Conservation (phyloP, 2,329 filamentous ascomycete species). For the Aspergillus unguis region DNA sequence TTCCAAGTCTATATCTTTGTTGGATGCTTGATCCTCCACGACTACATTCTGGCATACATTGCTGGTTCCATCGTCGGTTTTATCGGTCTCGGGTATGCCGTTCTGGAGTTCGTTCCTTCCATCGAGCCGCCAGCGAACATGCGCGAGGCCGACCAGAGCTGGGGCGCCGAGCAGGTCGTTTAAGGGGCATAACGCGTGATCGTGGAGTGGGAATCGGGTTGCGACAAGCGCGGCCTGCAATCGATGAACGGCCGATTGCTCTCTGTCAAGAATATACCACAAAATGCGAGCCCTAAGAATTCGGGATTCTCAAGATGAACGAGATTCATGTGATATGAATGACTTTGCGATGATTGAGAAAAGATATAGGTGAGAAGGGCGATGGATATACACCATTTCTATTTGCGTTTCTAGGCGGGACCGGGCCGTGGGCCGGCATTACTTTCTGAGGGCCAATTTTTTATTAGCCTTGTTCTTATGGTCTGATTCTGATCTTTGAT, state of each 20-base stretch:
- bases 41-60: conserved; percentile 64
- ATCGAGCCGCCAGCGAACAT: conserved; percentile 79
- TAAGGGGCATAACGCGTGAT: conserved; percentile 36
- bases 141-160: conserved; percentile 71
- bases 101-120: conserved; percentile 71
- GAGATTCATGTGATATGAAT: conserved; percentile 24
- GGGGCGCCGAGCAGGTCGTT: conserved; percentile 70
- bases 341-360: conserved; percentile 15
- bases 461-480: background rate
- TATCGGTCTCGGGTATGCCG: conserved; percentile 73
- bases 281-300: background rate
- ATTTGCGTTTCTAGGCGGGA: background rate
- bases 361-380: conserved; percentile 5
- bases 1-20: conserved; percentile 91
- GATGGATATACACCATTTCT: background rate
- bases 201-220: background rate
- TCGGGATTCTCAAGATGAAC: conserved; percentile 16
- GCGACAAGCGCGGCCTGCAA: background rate
- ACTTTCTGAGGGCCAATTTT: conserved; percentile 1
- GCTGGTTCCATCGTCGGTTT: conserved; percentile 75
- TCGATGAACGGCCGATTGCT: conserved; percentile 1
- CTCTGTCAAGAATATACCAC: conserved; percentile 6
- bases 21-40: conserved; percentile 76
- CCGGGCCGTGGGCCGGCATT: background rate
- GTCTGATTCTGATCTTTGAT: background rate